These are phyloP conservation scores for Verticillium zaregamsianum DNA, from an alignment of 2,329 filamentous ascomycete genomes.

Conservation along the genomic window DNA sequence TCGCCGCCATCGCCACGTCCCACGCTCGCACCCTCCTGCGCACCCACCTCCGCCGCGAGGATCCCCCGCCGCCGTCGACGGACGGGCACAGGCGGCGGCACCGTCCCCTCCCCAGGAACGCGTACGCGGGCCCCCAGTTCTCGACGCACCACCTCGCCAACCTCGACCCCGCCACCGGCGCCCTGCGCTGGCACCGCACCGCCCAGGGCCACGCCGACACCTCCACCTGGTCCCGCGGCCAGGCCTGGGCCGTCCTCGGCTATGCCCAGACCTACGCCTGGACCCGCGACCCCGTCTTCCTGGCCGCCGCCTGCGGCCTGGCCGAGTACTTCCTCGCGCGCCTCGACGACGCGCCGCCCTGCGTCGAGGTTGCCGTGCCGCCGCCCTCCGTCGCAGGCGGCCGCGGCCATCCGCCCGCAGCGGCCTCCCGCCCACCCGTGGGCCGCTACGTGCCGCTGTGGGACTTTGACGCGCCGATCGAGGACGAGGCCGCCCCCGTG, in stretches of 20 bases:
- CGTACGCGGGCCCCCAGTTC: slow-evolving; percentile 19
- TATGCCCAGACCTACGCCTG: slow-evolving; percentile 44
- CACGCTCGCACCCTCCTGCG: slow-evolving; percentile 34
- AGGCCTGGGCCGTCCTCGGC: slow-evolving; percentile 44
- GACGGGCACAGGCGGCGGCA: too few relatives aligned
- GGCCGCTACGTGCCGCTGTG: slow-evolving; percentile 25
- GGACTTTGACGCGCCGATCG: slow-evolving; percentile 45
- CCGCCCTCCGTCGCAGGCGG: slow-evolving; percentile 1
- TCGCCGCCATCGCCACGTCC: slow-evolving; percentile 28
- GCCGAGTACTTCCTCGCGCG: slow-evolving; percentile 43
- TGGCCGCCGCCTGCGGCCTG: slow-evolving; percentile 36
- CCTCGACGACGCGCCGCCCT: slow-evolving; percentile 22
- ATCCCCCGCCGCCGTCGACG: slow-evolving; percentile 9
- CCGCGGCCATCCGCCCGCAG: too few relatives aligned
- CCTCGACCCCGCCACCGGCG: slow-evolving; percentile 33
- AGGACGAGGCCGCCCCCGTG: slow-evolving; percentile 19
- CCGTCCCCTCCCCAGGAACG: background rate
- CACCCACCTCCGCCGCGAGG: slow-evolving; percentile 31
- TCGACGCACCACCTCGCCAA: slow-evolving; percentile 41
- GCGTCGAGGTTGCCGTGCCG: slow-evolving; percentile 8
- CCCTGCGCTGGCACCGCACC: slow-evolving; percentile 33
- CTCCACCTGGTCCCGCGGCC: slow-evolving; percentile 45
- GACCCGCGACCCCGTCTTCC: slow-evolving; percentile 36
- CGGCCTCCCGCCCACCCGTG: background rate
- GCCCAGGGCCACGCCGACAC: slow-evolving; percentile 39